Conservation (phyloP, 306 rosid genomes). For the apple (Malus domestica) region ASM211411v1 NC_041793.1:42490001-42490500, state of each 20-base stretch:
- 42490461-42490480: not conserved
- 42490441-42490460: not conserved
- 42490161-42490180: not conserved
- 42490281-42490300: not conserved
- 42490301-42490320: not conserved
- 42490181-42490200: not conserved
- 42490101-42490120: not conserved
- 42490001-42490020: not conserved
- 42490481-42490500: not conserved
- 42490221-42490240: not conserved
- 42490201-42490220: not conserved
- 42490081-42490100: not conserved
- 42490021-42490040: not conserved
- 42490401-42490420: not conserved
- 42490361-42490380: not conserved
- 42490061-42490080: not conserved
- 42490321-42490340: not conserved
- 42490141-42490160: not conserved
- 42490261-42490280: not conserved
- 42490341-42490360: not conserved
- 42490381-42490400: not conserved
- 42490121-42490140: not conserved
- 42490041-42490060: not conserved
- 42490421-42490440: not conserved
- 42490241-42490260: not conserved